Conservation (phyloP, 805 yeast species). For the Citeromyces matritensis region DNA sequence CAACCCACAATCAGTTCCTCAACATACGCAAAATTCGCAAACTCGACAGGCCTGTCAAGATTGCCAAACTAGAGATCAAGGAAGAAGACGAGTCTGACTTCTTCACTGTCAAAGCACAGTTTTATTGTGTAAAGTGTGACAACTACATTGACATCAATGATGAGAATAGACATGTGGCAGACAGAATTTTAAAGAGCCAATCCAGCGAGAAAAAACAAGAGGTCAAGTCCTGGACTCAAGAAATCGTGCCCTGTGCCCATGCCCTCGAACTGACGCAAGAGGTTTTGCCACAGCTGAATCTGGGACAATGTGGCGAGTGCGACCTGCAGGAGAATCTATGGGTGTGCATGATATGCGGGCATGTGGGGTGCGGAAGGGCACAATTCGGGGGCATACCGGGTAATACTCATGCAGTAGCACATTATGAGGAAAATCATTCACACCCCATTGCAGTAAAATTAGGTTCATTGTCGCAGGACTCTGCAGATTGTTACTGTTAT, state of each 20-base stretch:
- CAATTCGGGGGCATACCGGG: conserved; percentile 96
- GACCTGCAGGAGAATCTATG: conserved; percentile 68
- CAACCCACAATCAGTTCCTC: conserved; percentile 42
- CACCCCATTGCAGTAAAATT: conserved; percentile 84
- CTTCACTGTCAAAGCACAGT: conserved; percentile 26
- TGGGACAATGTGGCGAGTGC: conserved; percentile 38
- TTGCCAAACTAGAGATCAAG: conserved; percentile 52
- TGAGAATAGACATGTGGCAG: conserved; percentile 14
- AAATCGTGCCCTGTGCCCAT: conserved; percentile 69
- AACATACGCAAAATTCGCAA: conserved; percentile 40
- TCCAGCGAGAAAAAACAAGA: conserved; percentile 52
- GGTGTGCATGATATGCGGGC: conserved; percentile 87
- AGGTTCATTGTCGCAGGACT: conserved; percentile 71
- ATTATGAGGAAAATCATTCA: conserved; percentile 30
- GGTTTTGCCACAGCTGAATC: conserved; percentile 11
- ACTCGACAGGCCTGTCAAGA: conserved; percentile 24
- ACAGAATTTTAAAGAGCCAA: conserved; percentile 34
- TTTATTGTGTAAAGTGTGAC: conserved; percentile 22
- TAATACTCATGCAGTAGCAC: conserved; percentile 76
- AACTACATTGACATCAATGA: conserved; percentile 13
- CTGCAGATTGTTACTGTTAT: conserved; percentile 84
- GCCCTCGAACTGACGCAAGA: conserved; percentile 36
- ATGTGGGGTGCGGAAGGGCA: conserved; percentile 86
- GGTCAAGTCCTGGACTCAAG: conserved; percentile 85
- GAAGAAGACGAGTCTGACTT: conserved; percentile 49